Conservation (phyloP, 257 asterid genomes). For the Solanum chilense region DNA sequence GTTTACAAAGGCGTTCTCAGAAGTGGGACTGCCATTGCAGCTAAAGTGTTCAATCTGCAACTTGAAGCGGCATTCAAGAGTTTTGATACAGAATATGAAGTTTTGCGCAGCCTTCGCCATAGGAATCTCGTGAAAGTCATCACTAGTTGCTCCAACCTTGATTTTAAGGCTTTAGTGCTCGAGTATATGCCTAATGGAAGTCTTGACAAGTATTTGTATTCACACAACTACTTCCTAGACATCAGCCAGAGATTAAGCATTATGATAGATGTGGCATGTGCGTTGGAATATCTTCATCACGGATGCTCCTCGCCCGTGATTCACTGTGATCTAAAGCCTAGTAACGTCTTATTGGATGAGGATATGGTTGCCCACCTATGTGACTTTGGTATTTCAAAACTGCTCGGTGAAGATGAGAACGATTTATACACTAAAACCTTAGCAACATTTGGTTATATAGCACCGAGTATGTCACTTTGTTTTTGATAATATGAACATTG, state of each 20-base stretch:
- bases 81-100: background rate
- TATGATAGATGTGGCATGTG: background rate
- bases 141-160: background rate
- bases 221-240: background rate
- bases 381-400: too few species aligned
- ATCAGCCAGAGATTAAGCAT: background rate
- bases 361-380: too few species aligned
- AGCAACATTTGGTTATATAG: too few species aligned
- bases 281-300: background rate
- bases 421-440: too few species aligned
- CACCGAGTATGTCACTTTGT: too few species aligned
- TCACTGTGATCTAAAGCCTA: background rate
- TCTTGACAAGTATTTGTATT: background rate
- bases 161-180: background rate
- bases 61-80: background rate
- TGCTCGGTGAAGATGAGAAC: too few species aligned
- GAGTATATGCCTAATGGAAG: background rate
- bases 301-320: background rate
- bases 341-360: background rate
- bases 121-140: background rate
- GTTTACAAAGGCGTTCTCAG: background rate
- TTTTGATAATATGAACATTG: too few species aligned
- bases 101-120: background rate
- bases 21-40: background rate
- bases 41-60: background rate